These are phyloP conservation scores for Papiliotrema flavescens DNA, from an alignment of 1,284 basidiomycete species.

Conservation along the genomic window DNA sequence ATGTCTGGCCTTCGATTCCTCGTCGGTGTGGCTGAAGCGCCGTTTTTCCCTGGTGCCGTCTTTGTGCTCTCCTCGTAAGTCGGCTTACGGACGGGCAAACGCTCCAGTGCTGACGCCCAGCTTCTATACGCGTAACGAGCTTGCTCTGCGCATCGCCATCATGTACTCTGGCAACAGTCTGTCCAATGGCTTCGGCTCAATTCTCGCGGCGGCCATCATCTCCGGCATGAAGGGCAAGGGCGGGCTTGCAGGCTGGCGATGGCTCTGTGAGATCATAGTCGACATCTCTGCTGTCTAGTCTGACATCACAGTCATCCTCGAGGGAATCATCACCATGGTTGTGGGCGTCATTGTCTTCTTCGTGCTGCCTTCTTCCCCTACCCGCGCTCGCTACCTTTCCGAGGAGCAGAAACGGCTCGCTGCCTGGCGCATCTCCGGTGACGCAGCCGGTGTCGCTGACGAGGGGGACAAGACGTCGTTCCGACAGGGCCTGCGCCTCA, in stretches of 20 bases:
- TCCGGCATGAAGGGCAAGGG: conserved; percentile 4
- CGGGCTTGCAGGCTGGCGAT: background rate
- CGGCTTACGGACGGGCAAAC: too few relatives aligned
- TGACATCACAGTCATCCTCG: background rate
- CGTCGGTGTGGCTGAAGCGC: conserved; percentile 18
- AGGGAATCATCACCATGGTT: conserved; percentile 16
- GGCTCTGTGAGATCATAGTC: background rate
- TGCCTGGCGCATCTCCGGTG: conserved; percentile 16
- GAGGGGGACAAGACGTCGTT: conserved; percentile 3
- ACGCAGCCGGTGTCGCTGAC: conserved; percentile 7
- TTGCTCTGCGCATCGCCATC: conserved; percentile 1
- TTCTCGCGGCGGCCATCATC: conserved; percentile 7
- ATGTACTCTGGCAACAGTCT: background rate
- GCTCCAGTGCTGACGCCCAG: too few relatives aligned
- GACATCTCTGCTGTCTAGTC: too few relatives aligned
- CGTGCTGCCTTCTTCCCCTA: conserved; percentile 17
- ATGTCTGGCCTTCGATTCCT: conserved; percentile 2
- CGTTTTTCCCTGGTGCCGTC: conserved; percentile 13
- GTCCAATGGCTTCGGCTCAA: background rate
- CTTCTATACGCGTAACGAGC: conserved; percentile 1
- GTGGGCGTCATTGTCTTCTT: conserved; percentile 10
- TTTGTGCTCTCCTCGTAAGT: background rate
- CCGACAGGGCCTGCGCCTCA: conserved; percentile 3
- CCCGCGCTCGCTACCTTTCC: conserved; percentile 12
- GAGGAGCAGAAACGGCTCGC: conserved; percentile 15